Evolutionary conservation across 768 basidiomycete genomes (phyloP).

Genomic region (Tylopilus sp.): DNA sequence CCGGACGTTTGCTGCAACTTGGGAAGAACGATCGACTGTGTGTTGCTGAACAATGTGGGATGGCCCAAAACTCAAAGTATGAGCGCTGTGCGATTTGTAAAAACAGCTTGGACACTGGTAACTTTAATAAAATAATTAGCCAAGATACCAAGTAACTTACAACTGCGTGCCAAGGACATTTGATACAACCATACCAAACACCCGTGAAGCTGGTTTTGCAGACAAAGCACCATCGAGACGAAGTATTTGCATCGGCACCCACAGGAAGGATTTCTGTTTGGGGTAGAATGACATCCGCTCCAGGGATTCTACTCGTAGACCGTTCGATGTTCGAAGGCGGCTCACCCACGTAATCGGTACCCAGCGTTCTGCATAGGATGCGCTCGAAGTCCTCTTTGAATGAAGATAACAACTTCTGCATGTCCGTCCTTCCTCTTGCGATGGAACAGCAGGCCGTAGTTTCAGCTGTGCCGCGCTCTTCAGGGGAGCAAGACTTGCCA

Average conservation of each 20-base stretch:
- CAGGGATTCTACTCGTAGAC: background rate
- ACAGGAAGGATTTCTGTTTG: background rate
- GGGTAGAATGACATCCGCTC: background rate
- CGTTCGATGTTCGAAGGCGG: background rate
- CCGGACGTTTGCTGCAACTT: background rate
- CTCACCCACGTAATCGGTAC: slow-evolving; percentile 7
- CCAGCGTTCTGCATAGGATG: slow-evolving; percentile 39
- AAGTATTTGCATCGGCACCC: background rate
- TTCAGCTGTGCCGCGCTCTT: background rate
- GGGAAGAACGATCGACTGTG: background rate
- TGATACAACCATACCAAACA: slow-evolving; percentile 31
- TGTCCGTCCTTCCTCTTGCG: slow-evolving; percentile 45
- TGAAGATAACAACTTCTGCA: slow-evolving; percentile 43
- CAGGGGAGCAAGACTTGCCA: background rate
- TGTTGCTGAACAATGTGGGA: slow-evolving; percentile 26
- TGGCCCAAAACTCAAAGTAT: slow-evolving; percentile 32
- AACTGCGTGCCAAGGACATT: slow-evolving; percentile 30
- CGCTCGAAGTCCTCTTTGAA: slow-evolving; percentile 55
- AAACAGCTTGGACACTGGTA: slow-evolving; percentile 28
- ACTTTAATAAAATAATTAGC: slow-evolving; percentile 5
- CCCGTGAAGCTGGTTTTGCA: slow-evolving; percentile 25
- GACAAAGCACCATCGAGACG: slow-evolving; percentile 30
- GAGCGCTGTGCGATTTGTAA: slow-evolving; percentile 23
- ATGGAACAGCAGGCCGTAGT: slow-evolving; percentile 40
- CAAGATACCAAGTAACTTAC: slow-evolving; percentile 16